Evolutionary conservation across 1,284 basidiomycete species (phyloP), one percentile per base, ranked within the genome.

Genomic region (Trichosporon sp.): DNA sequence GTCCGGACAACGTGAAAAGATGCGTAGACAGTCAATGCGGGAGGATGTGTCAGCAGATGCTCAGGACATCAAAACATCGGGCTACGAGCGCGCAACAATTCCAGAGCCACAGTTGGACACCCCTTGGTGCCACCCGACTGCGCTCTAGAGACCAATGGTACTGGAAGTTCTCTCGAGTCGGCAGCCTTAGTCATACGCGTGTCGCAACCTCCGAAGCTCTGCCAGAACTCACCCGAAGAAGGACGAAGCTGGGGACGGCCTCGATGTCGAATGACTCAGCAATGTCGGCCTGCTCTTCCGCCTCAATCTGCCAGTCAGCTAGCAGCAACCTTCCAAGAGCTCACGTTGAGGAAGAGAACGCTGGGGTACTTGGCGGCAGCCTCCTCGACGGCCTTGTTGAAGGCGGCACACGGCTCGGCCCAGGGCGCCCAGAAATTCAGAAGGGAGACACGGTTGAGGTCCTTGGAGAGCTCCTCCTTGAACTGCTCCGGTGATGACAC

Each of bases 361-460:
- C 87, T 79, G 0, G 90, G 87, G 78, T 93, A 89, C 80, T 91
- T 91, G 75, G 87, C 87, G 0, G 93, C 89, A 40, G 95, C 86
- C 77, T 91, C 90, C 35, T 81, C 75, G 32, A 92, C 88, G 6
- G 92, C 88, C 70, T 89, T 86, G 84, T 93, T 95, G 91, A 96
- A 96, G 77, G 90, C 88, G 76, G 88, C 87, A 86, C 94, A 97
- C 51, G 94, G 93, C 75, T 90, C 91, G 0, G 94, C 95, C 93
- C 93, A 97, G 81, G 90, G 87, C 70, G 95, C 92, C 91, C 94
- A 95, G 83, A 97, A 98, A 85, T 92, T 93, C 79, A 96, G 89
- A 51, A 95, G 86, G 5, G 93, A 94, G 31, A 96, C 88, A 40
- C 91, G 87, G 31, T 88, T 85, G 61, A 97, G 88, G 84, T 97